Evolutionary conservation across 768 basidiomycete species (phyloP), one percentile per base, ranked within the genome.

Genomic region (Naganishia friedmannii): DNA sequence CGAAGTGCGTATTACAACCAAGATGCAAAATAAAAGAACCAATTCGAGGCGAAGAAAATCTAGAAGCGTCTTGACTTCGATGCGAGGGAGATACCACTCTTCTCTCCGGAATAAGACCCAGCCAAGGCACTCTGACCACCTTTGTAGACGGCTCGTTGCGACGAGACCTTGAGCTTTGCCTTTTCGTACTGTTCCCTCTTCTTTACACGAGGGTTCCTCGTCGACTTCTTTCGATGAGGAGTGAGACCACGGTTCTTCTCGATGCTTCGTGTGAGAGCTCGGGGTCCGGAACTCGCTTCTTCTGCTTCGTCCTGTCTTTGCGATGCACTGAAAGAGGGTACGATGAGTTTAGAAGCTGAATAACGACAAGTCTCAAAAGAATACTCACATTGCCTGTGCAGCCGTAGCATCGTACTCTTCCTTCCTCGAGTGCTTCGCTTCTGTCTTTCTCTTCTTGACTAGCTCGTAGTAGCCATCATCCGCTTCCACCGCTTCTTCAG

Each of bases 141-240:
- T 79, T 90, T 94, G 86, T 88, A 98, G n/a, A 93, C 85, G 21
- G 93, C 88, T 81, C 91, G 90, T 81, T 93, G 92, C 28, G 90
- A 93, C 32, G 89, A 83, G 17, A 97, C 83, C 82, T 89, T 92
- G 83, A 90, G 93, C 85, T 95, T 91, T 73, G 94, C 95, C 83
- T 96, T 90, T 77, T 94, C 94, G 84, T 89, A 98, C 48, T 79
- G 89, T 82, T 89, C 86, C 39, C 92, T 87, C 81, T 99, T 99
- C 87, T 97, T 98, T 82, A 98, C 93, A 71, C 96, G 88, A 51
- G 95, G 94, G 83, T 99, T 99, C 74, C 94, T 91, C 45, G 92
- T 91, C 67, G 86, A 85, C 83, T 98, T 97, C 53, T 90, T 84
- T 68, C 96, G 87, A 72, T 85, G 88, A 5, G 95, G 94, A 19